Base-by-base conservation (phyloP, 2,329 filamentous ascomycete genomes). In the Penicillium capsulatum region DNA sequence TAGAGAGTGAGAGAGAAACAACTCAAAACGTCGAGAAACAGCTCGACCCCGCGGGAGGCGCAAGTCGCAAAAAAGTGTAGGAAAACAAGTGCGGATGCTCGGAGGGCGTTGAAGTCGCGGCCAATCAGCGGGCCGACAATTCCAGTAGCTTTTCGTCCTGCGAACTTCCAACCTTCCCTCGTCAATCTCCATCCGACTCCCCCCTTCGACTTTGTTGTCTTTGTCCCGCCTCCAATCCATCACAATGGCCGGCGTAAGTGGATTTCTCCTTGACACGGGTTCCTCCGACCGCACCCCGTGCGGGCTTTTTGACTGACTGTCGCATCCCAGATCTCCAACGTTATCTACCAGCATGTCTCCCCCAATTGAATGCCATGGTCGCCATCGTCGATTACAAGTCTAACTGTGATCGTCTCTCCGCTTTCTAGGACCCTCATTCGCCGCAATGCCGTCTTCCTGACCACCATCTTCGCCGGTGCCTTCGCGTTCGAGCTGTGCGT, bases 401-500 rank as follows among this genome's bases (percentile, higher is more conserved):
- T 54, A 51, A 55, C 47, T 24, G 38, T 46, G 3, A 28, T 16
- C 13, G 24, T 26, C 39, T 40, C 3, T 17, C 22, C 33, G 15
- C n/a, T 14, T n/a, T 51, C 50, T 62, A 97, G 92, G 75, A 70
- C 80, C 63, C 61, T 97, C 56, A 83, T 97, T 76, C 83, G 84
- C 69, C 83, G 79, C 66, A 98, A 98, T 77, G 84, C 78, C 59
- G 76, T 84, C 66, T 95, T 95, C 80, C 76, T 98, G 60, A 83
- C 80, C 54, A 77, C 81, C 51, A 86, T 98, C 64, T 98, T 98
- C 67, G 79, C 74, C 55, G 77, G 81, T 54, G 91, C 90, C 54
- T 98, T 98, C 65, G 86, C 77, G 51, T 89, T 94, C 65, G 88
- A 97, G 75, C 78, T 98, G 92, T 98, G 80, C 64, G 86, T 72